Evolutionary conservation across 176 grass and related monocot genomes (phyloP).

Genomic region (Guadua angustifolia): DNA sequence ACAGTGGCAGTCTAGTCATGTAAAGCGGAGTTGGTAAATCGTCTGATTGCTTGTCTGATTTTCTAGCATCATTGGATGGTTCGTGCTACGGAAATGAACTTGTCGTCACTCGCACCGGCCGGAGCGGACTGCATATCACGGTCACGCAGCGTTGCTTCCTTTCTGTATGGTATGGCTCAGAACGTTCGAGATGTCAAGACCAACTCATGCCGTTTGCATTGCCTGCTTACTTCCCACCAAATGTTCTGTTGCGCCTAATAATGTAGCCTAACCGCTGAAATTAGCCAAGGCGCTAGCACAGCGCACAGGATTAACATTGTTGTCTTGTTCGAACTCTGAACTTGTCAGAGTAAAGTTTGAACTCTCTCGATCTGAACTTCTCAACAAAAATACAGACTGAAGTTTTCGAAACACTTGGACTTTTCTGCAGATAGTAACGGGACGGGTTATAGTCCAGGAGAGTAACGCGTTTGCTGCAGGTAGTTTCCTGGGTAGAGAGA

Average conservation of each 20-base stretch:
- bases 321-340: too few relatives aligned
- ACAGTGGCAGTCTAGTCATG: too few relatives aligned
- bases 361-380: neutral
- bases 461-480: neutral
- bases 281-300: too few relatives aligned
- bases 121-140: too few relatives aligned
- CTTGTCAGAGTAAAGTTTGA: too few relatives aligned
- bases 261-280: too few relatives aligned
- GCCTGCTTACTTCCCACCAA: neutral
- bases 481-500: constrained; percentile 1
- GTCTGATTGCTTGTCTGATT: too few relatives aligned
- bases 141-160: neutral
- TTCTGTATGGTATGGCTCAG: neutral
- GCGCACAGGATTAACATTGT: too few relatives aligned
- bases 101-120: too few relatives aligned
- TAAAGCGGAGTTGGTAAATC: too few relatives aligned
- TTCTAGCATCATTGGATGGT: neutral
- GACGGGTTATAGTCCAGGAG: neutral
- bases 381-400: neutral
- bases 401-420: neutral
- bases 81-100: neutral
- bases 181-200: neutral
- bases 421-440: neutral
- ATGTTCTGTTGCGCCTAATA: neutral
- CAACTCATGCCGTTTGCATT: neutral